These are phyloP conservation scores for Ophiocordyceps camponoti-rufipedis DNA, from an alignment of 2,329 filamentous ascomycete genomes.

Conservation along the genomic window DNA sequence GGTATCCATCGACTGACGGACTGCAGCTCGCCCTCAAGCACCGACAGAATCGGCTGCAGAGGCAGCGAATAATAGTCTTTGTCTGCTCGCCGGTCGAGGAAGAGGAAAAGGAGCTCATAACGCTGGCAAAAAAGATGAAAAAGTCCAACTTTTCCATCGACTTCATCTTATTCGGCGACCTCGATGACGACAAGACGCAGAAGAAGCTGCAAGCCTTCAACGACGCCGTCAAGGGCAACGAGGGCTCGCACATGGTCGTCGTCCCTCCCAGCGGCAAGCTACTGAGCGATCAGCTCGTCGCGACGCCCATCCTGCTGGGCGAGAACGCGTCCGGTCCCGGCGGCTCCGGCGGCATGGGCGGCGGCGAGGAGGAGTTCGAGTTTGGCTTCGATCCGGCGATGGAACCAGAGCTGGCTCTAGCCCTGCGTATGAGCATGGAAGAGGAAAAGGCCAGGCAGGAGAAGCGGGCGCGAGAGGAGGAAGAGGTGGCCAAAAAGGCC, in stretches of 20 bases:
- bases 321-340: slow-evolving; percentile 45
- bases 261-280: slow-evolving; percentile 83
- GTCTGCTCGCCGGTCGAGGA: slow-evolving; percentile 85
- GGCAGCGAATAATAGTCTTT: slow-evolving; percentile 93
- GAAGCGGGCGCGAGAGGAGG: slow-evolving; percentile 61
- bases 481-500: slow-evolving; percentile 53
- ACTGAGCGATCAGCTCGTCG: slow-evolving; percentile 78
- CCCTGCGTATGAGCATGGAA: slow-evolving; percentile 92
- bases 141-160: slow-evolving; percentile 91
- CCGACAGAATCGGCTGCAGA: slow-evolving; percentile 91
- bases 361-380: slow-evolving; percentile 43
- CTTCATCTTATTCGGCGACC: slow-evolving; percentile 85
- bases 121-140: slow-evolving; percentile 96
- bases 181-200: slow-evolving; percentile 71
- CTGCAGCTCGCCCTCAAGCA: slow-evolving; percentile 83
- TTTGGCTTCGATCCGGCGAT: slow-evolving; percentile 82
- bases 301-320: slow-evolving; percentile 76
- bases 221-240: slow-evolving; percentile 75
- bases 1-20: slow-evolving; percentile 6
- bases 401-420: slow-evolving; percentile 86
- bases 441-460: slow-evolving; percentile 92
- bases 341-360: slow-evolving; percentile 38
- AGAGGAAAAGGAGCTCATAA: slow-evolving; percentile 72
- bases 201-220: slow-evolving; percentile 93
- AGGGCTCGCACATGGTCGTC: slow-evolving; percentile 79